A percentile compares a stretch with the other conserved stretches of the same genome.
Conservation (phyloP, 2,329 filamentous ascomycete genomes). For the Penicillium capsulatum region DNA sequence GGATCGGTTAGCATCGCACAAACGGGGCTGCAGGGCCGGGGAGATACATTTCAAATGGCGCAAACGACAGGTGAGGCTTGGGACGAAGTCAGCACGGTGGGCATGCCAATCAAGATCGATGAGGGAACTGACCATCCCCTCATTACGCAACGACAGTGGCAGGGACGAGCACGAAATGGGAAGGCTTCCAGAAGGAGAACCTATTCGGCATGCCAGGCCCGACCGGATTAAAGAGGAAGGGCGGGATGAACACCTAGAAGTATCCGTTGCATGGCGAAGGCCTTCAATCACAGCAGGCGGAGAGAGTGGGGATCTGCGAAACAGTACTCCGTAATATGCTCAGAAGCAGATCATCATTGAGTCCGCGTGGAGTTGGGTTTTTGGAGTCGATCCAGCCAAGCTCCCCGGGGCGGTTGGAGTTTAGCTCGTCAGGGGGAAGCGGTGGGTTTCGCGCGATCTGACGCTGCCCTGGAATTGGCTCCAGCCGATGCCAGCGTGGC, state of each 20-base stretch:
- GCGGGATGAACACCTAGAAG: neutral
- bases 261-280: constrained; percentile 2
- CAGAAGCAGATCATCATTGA: constrained; percentile 13
- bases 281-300: constrained; percentile 9
- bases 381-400: constrained; percentile 14
- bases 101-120: neutral
- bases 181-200: constrained; percentile 24
- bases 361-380: constrained; percentile 4
- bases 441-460: neutral
- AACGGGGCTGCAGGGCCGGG: neutral
- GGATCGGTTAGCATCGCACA: neutral
- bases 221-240: constrained; percentile 4
- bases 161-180: constrained; percentile 17
- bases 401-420: constrained; percentile 14
- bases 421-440: constrained; percentile 10
- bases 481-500: constrained; percentile 9
- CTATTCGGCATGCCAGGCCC: constrained; percentile 12
- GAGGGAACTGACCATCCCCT: constrained; percentile 35
- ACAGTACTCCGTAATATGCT: too few relatives aligned
- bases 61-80: constrained; percentile 37
- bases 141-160: constrained; percentile 31
- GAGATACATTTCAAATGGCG: constrained; percentile 37
- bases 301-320: constrained; percentile 8
- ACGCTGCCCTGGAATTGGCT: constrained; percentile 5
- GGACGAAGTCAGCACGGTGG: constrained; percentile 1